Evolutionary conservation across 75 land plant genomes (phyloP).

Genomic region (Cupressus sempervirens): DNA sequence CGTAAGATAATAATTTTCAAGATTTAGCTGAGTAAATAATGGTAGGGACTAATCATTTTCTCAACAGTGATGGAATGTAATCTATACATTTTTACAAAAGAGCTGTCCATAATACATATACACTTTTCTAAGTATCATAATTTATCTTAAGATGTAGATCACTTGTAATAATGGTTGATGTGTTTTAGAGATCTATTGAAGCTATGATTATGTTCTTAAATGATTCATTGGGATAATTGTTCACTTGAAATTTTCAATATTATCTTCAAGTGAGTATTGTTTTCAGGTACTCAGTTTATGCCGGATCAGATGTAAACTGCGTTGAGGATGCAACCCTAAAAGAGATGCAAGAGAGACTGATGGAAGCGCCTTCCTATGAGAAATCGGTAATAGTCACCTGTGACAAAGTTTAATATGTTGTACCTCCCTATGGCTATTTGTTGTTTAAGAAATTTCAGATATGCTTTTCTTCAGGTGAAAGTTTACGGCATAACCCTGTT

Average conservation of each 20-base stretch:
- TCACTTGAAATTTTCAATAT: neutral
- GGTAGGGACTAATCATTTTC: neutral
- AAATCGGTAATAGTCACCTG: constrained; percentile 10
- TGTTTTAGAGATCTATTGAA: neutral
- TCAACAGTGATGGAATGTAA: no score
- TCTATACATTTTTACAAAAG: no score
- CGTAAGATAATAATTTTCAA: constrained; percentile 17
- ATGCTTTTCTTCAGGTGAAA: neutral
- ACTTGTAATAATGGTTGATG: neutral
- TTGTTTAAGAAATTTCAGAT: constrained; percentile 8
- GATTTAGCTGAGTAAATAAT: neutral
- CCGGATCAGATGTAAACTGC: neutral
- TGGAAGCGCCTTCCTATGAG: constrained; percentile 11
- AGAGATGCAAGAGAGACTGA: constrained; percentile 22
- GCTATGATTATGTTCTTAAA: neutral
- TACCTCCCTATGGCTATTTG: neutral
- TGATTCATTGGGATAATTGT: neutral
- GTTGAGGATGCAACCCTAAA: constrained; percentile 17
- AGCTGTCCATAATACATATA: no score
- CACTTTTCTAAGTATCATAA: no score
- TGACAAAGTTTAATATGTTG: neutral
- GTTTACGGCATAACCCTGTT: neutral
- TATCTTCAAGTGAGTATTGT: neutral
- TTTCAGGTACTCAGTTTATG: constrained; percentile 24
- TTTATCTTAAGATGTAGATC: no score